phyloP scores from a whole-genome alignment of 2,329 filamentous ascomycete species.

The Fusarium hostae region DNA sequence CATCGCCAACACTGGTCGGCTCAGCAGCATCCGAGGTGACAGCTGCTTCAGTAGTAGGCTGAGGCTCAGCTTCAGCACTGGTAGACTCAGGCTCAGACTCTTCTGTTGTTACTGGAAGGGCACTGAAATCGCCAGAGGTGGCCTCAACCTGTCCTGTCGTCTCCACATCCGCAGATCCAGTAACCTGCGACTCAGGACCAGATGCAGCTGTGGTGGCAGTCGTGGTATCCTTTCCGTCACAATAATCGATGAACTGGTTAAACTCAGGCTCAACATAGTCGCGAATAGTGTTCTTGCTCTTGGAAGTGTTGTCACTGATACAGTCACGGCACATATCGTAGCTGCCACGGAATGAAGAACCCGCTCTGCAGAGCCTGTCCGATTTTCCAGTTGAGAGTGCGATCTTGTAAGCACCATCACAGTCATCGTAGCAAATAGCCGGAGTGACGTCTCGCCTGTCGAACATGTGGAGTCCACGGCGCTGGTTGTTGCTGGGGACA shows the following conservation, averaged over 20 bases:
- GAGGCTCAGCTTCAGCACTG: constrained; percentile 3
- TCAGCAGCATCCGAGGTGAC: not conserved
- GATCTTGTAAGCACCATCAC: constrained; percentile 62
- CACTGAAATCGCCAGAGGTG: constrained; percentile 37
- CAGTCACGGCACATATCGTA: constrained; percentile 57
- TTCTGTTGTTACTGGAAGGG: constrained; percentile 20
- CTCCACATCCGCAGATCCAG: constrained; percentile 32
- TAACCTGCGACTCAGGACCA: constrained; percentile 41
- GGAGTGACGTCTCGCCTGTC: constrained; percentile 58
- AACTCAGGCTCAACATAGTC: constrained; percentile 54
- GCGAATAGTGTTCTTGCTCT: constrained; percentile 44
- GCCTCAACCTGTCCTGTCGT: constrained; percentile 44
- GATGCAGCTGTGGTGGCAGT: constrained; percentile 23
- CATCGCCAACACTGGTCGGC: not conserved
- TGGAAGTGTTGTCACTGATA: constrained; percentile 45
- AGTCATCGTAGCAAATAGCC: constrained; percentile 61
- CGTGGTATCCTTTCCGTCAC: constrained; percentile 46
- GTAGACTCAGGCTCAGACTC: constrained; percentile 11
- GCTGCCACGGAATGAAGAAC: constrained; percentile 55
- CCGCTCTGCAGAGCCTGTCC: constrained; percentile 55
- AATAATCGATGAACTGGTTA: constrained; percentile 59
- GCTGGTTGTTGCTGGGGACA: constrained; percentile 19
- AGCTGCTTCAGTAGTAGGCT: constrained; percentile 11
- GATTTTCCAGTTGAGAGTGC: constrained; percentile 61
- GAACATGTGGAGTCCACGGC: constrained; percentile 42